Evolutionary conservation across 129 eudicot genomes (phyloP), one percentile per base, ranked within the genome.

Genomic region (Pseudognaphalium luteoalbum): DNA sequence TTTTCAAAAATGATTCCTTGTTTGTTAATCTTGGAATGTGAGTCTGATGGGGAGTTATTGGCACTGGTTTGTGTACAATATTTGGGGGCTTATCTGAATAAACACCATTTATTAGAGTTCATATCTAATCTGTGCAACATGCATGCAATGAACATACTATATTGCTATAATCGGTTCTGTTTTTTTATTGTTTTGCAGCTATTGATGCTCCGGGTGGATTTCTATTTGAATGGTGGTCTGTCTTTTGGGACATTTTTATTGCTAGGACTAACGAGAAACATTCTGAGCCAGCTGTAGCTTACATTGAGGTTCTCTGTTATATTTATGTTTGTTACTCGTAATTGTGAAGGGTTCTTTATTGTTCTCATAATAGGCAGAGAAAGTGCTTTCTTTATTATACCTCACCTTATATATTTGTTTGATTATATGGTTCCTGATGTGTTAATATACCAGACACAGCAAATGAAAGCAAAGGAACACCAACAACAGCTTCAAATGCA

Each of bases 191-290:
- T 47, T 54, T 78, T 84, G 76, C 86, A 94, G 98, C 98, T 69
- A 94, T 94, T 76, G 98, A 94, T 89, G 98, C 98, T 17, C 98
- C 98, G 2, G 98, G 98, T 41, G 98, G 98, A 66, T 94, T 94
- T 86, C 96, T 93, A 57, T 93, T 93, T 75, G 98, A 93, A 76
- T 93, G 98, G 98, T 93, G 98, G 98, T 93, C 98, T 54, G 98
- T 93, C 80, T 93, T 93, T 47, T 93, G 98, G 98, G 98, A 93
- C 85, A 90, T 93, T 33, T 93, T 93, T 75, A 93, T 93, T 44
- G 98, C 98, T 54, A 81, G 98, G 87, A 93, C 98, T 77, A 94
- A 91, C 52, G 97, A 94, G 85, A 94, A 94, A 75, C 98, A 94
- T 86, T 91, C 98, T 77, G 98, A 94, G 76, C 82, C 98, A 50